Percentiles rank a stretch among this genome's conserved stretches.
phyloP scores from a whole-genome alignment of 2,329 filamentous ascomycete genomes.

The Aspergillus terreus region DNA sequence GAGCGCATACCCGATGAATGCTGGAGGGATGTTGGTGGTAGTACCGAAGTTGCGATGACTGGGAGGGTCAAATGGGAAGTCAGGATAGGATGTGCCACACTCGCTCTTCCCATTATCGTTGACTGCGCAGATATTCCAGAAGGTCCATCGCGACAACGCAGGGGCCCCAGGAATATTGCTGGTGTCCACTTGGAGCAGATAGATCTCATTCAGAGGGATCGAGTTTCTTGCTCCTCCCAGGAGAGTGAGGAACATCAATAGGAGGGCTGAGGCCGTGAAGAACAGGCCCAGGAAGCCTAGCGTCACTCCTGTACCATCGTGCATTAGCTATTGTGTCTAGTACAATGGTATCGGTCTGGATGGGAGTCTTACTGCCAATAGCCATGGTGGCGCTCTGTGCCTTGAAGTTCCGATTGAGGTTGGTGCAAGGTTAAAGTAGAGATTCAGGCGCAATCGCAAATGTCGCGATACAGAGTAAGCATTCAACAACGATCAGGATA shows the following conservation, averaged over 20 bases:
- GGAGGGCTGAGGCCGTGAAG: conserved; percentile 58
- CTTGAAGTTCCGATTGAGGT: neutral
- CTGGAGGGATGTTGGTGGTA: conserved; percentile 47
- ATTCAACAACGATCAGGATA: neutral
- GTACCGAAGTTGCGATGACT: conserved; percentile 57
- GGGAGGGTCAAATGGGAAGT: conserved; percentile 62
- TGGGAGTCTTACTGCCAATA: conserved; percentile 29
- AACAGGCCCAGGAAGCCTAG: conserved; percentile 58
- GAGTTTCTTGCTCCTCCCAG: conserved; percentile 56
- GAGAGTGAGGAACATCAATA: conserved; percentile 64
- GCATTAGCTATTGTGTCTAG: conserved; percentile 8
- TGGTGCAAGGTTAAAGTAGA: neutral
- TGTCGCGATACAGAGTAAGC: neutral
- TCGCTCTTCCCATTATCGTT: conserved; percentile 53
- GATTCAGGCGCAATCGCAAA: no score
- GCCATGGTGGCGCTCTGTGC: conserved; percentile 15
- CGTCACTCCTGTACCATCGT: conserved; percentile 45
- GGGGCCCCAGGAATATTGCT: conserved; percentile 66
- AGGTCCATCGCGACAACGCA: conserved; percentile 76
- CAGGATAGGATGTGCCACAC: conserved; percentile 63
- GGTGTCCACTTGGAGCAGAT: conserved; percentile 81
- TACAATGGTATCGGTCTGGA: neutral
- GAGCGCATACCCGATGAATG: conserved; percentile 51
- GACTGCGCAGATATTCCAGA: conserved; percentile 75
- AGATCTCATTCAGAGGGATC: conserved; percentile 67